These are phyloP conservation scores for Kwoniella sp. DNA, from an alignment of 768 basidiomycete species.

Conservation along the genomic window DNA sequence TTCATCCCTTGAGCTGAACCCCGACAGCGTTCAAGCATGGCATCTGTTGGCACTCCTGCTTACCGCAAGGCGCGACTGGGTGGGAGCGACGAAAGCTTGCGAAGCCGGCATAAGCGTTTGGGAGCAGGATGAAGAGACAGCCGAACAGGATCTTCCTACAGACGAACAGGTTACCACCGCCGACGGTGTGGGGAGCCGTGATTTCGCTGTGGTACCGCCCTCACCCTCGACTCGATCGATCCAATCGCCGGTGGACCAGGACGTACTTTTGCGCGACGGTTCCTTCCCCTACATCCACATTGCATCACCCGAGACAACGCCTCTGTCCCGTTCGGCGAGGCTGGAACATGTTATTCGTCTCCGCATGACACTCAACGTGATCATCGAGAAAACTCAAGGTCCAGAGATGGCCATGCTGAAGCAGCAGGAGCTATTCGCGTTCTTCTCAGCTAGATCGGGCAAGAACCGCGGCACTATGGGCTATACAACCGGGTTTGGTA, in stretches of 20 bases:
- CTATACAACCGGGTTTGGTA: constrained; percentile 12
- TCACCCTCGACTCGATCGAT: background rate
- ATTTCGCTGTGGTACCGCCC: constrained; percentile 25
- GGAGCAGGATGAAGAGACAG: constrained; percentile 52
- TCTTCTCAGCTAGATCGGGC: constrained; percentile 64
- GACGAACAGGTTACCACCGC: background rate
- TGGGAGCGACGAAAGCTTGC: constrained; percentile 67
- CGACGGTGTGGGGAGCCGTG: constrained; percentile 20
- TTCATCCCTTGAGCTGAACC: constrained; percentile 66
- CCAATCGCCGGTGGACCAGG: background rate
- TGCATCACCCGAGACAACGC: constrained; percentile 56
- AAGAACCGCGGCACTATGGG: constrained; percentile 30
- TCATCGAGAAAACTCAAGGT: constrained; percentile 78
- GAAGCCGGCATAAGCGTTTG: constrained; percentile 71
- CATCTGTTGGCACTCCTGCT: constrained; percentile 81
- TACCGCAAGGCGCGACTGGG: constrained; percentile 74
- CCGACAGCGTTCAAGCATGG: constrained; percentile 68
- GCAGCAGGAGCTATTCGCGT: constrained; percentile 80
- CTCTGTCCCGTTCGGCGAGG: constrained; percentile 53
- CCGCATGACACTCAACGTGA: constrained; percentile 74
- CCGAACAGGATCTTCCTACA: constrained; percentile 9
- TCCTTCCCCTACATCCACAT: constrained; percentile 23
- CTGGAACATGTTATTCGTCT: constrained; percentile 79
- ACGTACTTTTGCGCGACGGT: constrained; percentile 11
- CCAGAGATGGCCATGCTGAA: constrained; percentile 72